Percentiles rank a stretch among this genome's conserved stretches.
These are phyloP conservation scores for Oryza coarctata DNA, from an alignment of 176 grass and related monocot species.

Conservation along the genomic window DNA sequence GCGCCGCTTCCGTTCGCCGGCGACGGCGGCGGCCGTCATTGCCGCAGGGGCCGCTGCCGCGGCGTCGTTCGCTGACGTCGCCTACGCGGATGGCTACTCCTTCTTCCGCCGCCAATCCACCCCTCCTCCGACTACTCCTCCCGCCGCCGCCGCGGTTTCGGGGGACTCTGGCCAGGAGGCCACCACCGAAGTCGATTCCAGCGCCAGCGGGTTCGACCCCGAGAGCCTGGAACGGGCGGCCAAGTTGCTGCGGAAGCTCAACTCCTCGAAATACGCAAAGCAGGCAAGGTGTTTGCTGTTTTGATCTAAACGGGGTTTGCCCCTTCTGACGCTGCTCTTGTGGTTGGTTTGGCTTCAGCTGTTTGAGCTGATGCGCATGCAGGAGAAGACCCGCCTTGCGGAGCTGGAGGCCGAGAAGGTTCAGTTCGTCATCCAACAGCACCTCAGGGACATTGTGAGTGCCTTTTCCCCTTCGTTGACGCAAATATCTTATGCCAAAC, in stretches of 20 bases:
- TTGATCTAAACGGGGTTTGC: conserved; percentile 4
- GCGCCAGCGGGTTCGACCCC: conserved; percentile 61
- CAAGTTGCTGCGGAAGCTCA: conserved; percentile 64
- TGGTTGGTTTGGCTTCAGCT: conserved; percentile 46
- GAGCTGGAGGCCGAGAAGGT: conserved; percentile 60
- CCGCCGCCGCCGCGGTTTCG: conserved; percentile 13
- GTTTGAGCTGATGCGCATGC: conserved; percentile 77
- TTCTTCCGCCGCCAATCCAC: conserved; percentile 46
- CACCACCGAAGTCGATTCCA: not conserved
- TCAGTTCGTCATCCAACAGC: conserved; percentile 42
- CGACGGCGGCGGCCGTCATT: conserved; percentile 28
- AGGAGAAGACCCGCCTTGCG: conserved; percentile 67
- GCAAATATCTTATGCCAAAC: conserved; percentile 6
- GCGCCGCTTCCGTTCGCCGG: conserved; percentile 52
- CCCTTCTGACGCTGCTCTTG: conserved; percentile 5
- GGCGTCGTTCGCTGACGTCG: conserved; percentile 42
- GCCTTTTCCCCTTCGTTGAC: not conserved
- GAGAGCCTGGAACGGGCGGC: conserved; percentile 69
- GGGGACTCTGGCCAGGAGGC: not conserved
- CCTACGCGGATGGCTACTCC: conserved; percentile 65
- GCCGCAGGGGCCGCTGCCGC: conserved; percentile 27
- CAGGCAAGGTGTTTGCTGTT: conserved; percentile 63
- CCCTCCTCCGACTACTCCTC: not conserved
- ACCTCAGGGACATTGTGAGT: conserved; percentile 61
- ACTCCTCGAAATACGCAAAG: conserved; percentile 63